Evolutionary conservation across 169 alveolate species (phyloP), one percentile per base, ranked within the genome.

Genomic region (Babesia sp.): DNA sequence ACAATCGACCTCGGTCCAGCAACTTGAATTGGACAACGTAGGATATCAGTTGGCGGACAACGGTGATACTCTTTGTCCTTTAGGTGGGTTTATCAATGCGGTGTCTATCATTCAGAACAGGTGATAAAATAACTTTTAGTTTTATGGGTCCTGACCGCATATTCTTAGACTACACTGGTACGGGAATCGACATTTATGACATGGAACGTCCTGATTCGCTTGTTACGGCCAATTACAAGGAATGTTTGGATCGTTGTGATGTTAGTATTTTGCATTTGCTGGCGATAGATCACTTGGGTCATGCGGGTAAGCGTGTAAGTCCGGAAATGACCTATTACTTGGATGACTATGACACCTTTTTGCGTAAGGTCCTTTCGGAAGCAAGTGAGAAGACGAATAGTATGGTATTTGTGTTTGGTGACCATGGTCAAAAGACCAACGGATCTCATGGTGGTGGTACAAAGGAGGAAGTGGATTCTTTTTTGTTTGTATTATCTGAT

Each of bases 271-370:
- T 82, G 28, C 92, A 87, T 54, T 39, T 87, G 59, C 79, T 87
- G 34, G 90, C 76, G 46, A 85, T 83, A 31, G 92, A 87, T 61
- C 92, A 87, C 80, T 57, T 83, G 63, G 90, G 90, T 3, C 92
- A 87, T 71, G 53, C 67, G 24, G 77, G 85, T 41, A 64, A 64
- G 37, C 71, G 85, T 14, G 60, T 72, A 46, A 79, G 81, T 20
- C 39, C 68, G 37, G 61, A 11, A 11, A 87, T 87, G 90, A 70
- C 70, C 36, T 48, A 68, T 50, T 66, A 56, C 26, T 42, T 87
- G 80, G 74, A 67, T 29, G 71, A 69, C 44, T 83, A 83, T 66
- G 90, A 87, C 68, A 31, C 34, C 9, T 71, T 87, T 57, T 44
- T 83, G 51, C 48, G 81, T 51, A 83, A 83, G 39, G 73, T 87